Base-by-base conservation (phyloP, 352 stramenopile genomes). In the Thalassiosira sp. region DNA sequence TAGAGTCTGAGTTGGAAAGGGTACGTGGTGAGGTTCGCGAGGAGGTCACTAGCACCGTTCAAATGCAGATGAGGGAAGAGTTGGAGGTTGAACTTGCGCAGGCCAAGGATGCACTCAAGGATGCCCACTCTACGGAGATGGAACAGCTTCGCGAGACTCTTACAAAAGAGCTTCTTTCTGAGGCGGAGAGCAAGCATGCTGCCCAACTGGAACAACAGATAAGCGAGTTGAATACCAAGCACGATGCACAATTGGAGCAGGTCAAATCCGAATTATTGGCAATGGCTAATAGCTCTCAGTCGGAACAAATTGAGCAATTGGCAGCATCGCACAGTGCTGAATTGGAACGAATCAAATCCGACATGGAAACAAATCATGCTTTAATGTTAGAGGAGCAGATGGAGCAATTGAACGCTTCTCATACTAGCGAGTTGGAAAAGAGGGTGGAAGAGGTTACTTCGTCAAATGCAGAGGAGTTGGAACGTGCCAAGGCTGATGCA, bases 331-430 rank as follows among this genome's bases (percentile, higher is more conserved):
- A 72, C 35, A 74, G 69, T 3, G 25, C 71, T 1, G 49, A 81
- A 22, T 25, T 79, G 31, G 20, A 79, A 43, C 46, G 46, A 1
- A 3, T 76, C 22, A 28, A 16, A n/a, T 48, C 58, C 16, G 62
- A 83, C 3, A 27, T 76, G 31, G 82, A 86, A 53, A 48, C 68
- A 18, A 18, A 54, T 7, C 46, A 81, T 53, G 73, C 57, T 3
- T 59, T 64, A 6, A 66, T 78, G 59, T 61, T 89, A n/a, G 59
- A 84, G 42, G 59, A 82, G 16, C 53, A 86, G 8, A 81, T 88
- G 48, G 35, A 77, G 46, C 28, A 71, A 69, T 49, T 45, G 8
- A 37, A 33, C 22, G 43, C 45, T 6, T 68, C 72, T 18, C 54
- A 58, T 43, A 59, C 25, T 48, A 33, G 1, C 31, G 74, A 76